Evolutionary conservation across 371 early-diverging fungal species (phyloP), one percentile per base, ranked within the genome.

Genomic region (Mortierella sp.): DNA sequence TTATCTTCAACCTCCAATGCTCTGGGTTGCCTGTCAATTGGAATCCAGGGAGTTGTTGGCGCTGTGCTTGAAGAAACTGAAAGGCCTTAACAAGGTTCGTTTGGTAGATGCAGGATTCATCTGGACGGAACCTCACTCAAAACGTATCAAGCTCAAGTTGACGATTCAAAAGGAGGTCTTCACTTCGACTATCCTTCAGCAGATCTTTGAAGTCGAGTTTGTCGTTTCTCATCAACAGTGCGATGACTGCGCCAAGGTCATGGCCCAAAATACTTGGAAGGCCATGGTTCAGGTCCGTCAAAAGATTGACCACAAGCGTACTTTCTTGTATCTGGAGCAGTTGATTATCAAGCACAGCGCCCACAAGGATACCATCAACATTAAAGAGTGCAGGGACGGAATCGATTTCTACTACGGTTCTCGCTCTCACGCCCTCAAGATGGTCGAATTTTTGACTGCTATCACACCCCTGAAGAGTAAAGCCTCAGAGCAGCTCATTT

Each of bases 261-360:
- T 96, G 87, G 99, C 99, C 8, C 96, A 99, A 84, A 96, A 99
- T 79, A 98, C 96, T 8, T 99, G 99, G 99, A 96, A 96, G 82
- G 97, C 98, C 15, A 90, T 93, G 64, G 99, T 99, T 23, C 99
- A 99, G 89, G 93, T 99, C 29, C 94, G 99, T 68, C 99, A 99
- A 87, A 99, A 98, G 88, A 97, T 96, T 23, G 92, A 91, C 54
- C 98, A 98, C 88, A 97, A 98, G 88, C 91, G 97, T 75, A 99
- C 99, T 6, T 99, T 99, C 88, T 90, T 99, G 73, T 97, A 94
- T 85, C 89, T 99, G 37, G 99, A 99, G 86, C 99, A 99, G 85
- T 85, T 99, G 71, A 98, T 99, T 70, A 91, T 99, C 67, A 97
- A 98, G 88, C 97, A 99, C 86, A 93, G 94, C 68, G 97, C 96